Evolutionary conservation across 331 rosid species (phyloP).

Genomic region (Acacia pycnantha): DNA sequence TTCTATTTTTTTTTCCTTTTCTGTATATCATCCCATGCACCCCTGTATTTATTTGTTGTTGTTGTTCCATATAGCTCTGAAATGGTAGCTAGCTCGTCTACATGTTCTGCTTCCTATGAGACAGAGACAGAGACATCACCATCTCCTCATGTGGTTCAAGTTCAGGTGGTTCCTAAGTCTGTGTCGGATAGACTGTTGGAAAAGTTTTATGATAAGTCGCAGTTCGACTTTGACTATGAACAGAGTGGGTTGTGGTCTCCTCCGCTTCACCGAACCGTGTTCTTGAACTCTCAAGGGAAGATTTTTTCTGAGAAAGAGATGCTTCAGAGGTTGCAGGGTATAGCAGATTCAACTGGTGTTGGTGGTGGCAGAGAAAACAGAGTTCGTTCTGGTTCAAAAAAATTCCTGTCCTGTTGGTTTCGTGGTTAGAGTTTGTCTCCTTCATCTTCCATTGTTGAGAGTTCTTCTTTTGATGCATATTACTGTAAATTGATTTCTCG

Average conservation of each 20-base stretch:
- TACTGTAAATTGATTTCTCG: slow-evolving; percentile 28
- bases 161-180: slow-evolving; percentile 56
- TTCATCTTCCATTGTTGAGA: background rate
- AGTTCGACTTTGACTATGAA: slow-evolving; percentile 67
- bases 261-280: slow-evolving; percentile 56
- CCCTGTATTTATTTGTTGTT: background rate
- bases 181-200: slow-evolving; percentile 60
- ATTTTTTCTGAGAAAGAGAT: slow-evolving; percentile 53
- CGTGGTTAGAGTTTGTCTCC: background rate
- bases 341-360: slow-evolving; percentile 23
- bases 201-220: slow-evolving; percentile 62
- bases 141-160: slow-evolving; percentile 40
- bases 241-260: slow-evolving; percentile 93
- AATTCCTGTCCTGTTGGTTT: slow-evolving; percentile 23
- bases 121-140: background rate
- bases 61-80: background rate
- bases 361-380: slow-evolving; percentile 22
- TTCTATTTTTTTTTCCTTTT: background rate
- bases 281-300: slow-evolving; percentile 59
- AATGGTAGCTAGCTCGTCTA: slow-evolving; percentile 33
- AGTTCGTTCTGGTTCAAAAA: slow-evolving; percentile 37
- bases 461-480: background rate
- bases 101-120: slow-evolving; percentile 4
- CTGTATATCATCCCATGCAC: slow-evolving; percentile 17
- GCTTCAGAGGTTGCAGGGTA: slow-evolving; percentile 47